Evolutionary conservation across 2,329 filamentous ascomycete species (phyloP), one percentile per base, ranked within the genome.

Genomic region (Apiospora koreana): DNA sequence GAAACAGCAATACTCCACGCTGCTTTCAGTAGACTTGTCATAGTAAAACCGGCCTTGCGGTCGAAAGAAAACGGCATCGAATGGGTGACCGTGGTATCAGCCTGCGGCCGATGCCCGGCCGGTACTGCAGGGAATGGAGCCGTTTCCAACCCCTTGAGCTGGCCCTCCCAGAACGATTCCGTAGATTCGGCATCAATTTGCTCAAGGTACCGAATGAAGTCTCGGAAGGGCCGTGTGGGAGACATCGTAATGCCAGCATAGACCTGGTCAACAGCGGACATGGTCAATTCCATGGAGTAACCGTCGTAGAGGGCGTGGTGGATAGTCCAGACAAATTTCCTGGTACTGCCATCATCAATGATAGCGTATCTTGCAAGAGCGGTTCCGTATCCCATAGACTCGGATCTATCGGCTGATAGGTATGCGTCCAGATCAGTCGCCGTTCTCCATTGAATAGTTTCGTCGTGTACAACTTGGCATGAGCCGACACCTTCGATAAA

Each of bases 61-160:
- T 69, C 58, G 6, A 69, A 62, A 6, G 68, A 41, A n/a, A 69
- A 69, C 5, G 68, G 68, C 42, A 69, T 66, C 3, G 58, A 43
- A 18, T 69, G 48, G 16, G 68, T 41, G 12, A 69, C 58, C 21
- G 68, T 69, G 58, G 38, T 69, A 38, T 69, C 58, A 46, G 68
- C 68, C 25, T 69, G 68, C 14, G 58, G 50, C n/a, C 21, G 42
- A 45, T 69, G 68, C 7, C 68, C 68, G 10, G 68, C 65, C 16
- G 68, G 58, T 12, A 64, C 58, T 28, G 64, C 42, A 18, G 68
- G 68, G 43, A 69, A 69, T 38, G 68, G 68, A 4, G 68, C 68
- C 23, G 68, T 66, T n/a, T 69, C 68, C 25, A 69, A 14, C 1
- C 66, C 38, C 64, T 21, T 45, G 38, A 66, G 64, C 38, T 66